A percentile compares a stretch with the other conserved stretches of the same genome.
These are phyloP conservation scores for Suhomyces bokatorum DNA, from an alignment of 1,139 yeast genomes.

Conservation along the genomic window DNA sequence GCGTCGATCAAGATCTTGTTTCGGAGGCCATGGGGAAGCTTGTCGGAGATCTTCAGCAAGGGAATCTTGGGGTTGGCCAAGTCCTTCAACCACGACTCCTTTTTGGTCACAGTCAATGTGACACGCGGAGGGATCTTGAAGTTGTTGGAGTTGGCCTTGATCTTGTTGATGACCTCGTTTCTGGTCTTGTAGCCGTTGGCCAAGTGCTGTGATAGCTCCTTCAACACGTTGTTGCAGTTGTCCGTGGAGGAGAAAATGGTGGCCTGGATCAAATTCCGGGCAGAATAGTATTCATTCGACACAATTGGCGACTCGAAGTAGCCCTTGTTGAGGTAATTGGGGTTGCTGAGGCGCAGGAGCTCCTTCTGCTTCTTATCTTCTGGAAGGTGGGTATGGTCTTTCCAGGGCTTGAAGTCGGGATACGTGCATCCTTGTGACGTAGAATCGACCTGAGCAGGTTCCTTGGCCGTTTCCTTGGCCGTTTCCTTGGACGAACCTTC, in stretches of 20 bases:
- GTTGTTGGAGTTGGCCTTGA: slow-evolving; percentile 50
- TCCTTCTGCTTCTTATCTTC: slow-evolving; percentile 27
- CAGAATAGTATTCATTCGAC: slow-evolving; percentile 49
- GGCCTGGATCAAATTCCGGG: slow-evolving; percentile 53
- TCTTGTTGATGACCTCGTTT: slow-evolving; percentile 66
- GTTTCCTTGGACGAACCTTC: neutral
- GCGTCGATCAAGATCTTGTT: slow-evolving; percentile 73
- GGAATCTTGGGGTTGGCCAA: slow-evolving; percentile 69
- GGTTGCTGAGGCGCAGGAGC: slow-evolving; percentile 30
- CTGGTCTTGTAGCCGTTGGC: slow-evolving; percentile 61
- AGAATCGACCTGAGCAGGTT: neutral
- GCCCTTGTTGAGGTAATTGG: slow-evolving; percentile 43
- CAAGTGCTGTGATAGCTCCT: slow-evolving; percentile 50
- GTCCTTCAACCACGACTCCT: slow-evolving; percentile 82
- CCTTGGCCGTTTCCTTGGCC: neutral
- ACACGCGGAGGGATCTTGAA: slow-evolving; percentile 85
- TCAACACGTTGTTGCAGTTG: slow-evolving; percentile 39
- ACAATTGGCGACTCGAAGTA: slow-evolving; percentile 60
- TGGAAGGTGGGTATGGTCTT: slow-evolving; percentile 57
- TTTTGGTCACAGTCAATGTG: slow-evolving; percentile 81
- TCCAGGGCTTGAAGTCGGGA: slow-evolving; percentile 85
- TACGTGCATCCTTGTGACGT: slow-evolving; percentile 29
- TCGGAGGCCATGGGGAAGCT: slow-evolving; percentile 90
- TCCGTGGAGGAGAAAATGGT: slow-evolving; percentile 42
- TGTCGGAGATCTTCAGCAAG: slow-evolving; percentile 63